Percentiles rank a stretch among this genome's conserved stretches.
phyloP scores from a whole-genome alignment of 441 rosid genomes.

The Adansonia rubrostipa region DNA sequence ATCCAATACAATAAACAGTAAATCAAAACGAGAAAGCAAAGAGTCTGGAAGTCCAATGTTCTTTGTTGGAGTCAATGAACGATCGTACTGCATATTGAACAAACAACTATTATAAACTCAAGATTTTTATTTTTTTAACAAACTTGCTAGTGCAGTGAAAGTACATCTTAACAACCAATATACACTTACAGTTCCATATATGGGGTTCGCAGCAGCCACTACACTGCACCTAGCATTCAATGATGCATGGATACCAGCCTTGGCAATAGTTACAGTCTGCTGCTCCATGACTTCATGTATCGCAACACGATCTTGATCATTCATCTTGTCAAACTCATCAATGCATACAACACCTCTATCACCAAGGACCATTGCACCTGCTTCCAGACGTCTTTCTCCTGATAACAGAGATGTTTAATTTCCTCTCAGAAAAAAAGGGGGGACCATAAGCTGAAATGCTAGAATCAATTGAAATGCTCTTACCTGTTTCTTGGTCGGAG shows the following conservation, averaged over 20 bases:
- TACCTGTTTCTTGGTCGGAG: constrained; percentile 98
- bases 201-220: constrained; percentile 99
- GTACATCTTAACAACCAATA: constrained; percentile 37
- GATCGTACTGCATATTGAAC: constrained; percentile 73
- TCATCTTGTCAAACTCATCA: constrained; percentile 99
- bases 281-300: constrained; percentile 99
- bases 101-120: constrained; percentile 25
- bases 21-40: constrained; percentile 95
- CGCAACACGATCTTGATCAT: constrained; percentile 98
- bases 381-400: constrained; percentile 98
- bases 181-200: constrained; percentile 98
- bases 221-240: constrained; percentile 97
- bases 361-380: constrained; percentile 99
- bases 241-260: constrained; percentile 99
- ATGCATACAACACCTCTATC: constrained; percentile 96
- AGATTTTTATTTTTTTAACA: neutral
- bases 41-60: constrained; percentile 99
- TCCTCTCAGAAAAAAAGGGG: constrained; percentile 2
- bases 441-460: constrained; percentile 1
- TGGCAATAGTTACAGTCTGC: constrained; percentile 98
- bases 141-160: neutral
- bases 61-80: constrained; percentile 95
- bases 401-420: constrained; percentile 29
- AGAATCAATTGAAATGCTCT: constrained; percentile 5
- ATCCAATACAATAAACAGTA: constrained; percentile 90